Evolutionary conservation across 768 basidiomycete genomes (phyloP).

Genomic region (Boletus huronensis): DNA sequence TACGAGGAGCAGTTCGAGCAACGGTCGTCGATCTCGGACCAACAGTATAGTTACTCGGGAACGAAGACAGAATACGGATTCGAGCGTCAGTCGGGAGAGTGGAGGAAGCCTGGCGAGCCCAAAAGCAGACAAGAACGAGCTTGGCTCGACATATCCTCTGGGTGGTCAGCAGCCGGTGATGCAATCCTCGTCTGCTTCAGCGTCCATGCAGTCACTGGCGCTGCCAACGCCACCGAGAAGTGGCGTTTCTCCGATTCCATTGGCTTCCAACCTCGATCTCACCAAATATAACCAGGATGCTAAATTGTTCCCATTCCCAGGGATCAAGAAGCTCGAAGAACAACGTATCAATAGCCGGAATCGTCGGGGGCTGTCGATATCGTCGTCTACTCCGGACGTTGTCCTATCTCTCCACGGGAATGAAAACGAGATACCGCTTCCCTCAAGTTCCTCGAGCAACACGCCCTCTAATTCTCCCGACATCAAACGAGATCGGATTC

Average conservation of each 20-base stretch:
- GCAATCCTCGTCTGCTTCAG: slow-evolving; percentile 67
- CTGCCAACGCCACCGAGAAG: slow-evolving; percentile 53
- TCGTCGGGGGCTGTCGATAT: slow-evolving; percentile 48
- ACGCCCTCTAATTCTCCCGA: slow-evolving; percentile 51
- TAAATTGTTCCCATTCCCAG: slow-evolving; percentile 90
- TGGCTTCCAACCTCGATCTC: slow-evolving; percentile 65
- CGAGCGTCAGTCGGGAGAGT: slow-evolving; percentile 72
- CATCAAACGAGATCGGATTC: slow-evolving; percentile 52
- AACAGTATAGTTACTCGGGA: slow-evolving; percentile 71
- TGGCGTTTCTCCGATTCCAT: slow-evolving; percentile 75
- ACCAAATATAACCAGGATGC: slow-evolving; percentile 61
- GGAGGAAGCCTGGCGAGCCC: slow-evolving; percentile 65
- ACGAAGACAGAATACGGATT: slow-evolving; percentile 66
- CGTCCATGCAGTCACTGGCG: slow-evolving; percentile 56
- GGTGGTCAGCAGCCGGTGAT: slow-evolving; percentile 49
- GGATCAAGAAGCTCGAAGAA: slow-evolving; percentile 75
- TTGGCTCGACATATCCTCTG: slow-evolving; percentile 37
- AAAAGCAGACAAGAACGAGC: slow-evolving; percentile 53
- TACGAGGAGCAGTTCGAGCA: slow-evolving; percentile 58
- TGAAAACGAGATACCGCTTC: slow-evolving; percentile 42
- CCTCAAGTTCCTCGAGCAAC: slow-evolving; percentile 48
- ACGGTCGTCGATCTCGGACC: slow-evolving; percentile 73
- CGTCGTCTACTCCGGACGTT: slow-evolving; percentile 49
- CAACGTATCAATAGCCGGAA: slow-evolving; percentile 54
- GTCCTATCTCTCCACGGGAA: slow-evolving; percentile 41